phyloP scores from a whole-genome alignment of 2,329 filamentous ascomycete species.

The Cladosporium cucumerinum region DNA sequence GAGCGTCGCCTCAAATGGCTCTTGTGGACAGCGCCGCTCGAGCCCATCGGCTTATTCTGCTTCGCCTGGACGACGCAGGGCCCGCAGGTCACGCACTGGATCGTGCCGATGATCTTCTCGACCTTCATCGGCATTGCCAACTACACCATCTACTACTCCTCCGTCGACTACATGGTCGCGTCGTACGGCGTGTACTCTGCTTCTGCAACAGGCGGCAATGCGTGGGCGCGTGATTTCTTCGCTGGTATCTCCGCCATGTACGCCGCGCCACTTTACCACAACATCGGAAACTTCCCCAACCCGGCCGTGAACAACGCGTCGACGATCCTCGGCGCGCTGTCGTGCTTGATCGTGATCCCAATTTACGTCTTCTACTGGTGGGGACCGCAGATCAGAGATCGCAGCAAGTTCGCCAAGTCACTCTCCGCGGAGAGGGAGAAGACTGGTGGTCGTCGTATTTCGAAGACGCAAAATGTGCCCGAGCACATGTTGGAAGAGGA shows the following conservation, averaged over 20 bases:
- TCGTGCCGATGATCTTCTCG: conserved; percentile 61
- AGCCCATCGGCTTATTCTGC: conserved; percentile 56
- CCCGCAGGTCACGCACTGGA: conserved; percentile 52
- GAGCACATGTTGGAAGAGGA: conserved; percentile 4
- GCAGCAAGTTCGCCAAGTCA: conserved; percentile 49
- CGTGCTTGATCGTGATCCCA: conserved; percentile 49
- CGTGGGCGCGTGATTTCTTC: conserved; percentile 67
- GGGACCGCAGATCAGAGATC: conserved; percentile 48
- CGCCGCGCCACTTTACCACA: conserved; percentile 55
- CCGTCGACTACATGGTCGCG: conserved; percentile 71
- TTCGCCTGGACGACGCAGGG: conserved; percentile 67
- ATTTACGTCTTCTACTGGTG: conserved; percentile 55
- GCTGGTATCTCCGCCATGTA: conserved; percentile 67
- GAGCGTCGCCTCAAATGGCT: conserved; percentile 64
- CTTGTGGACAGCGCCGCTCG: conserved; percentile 52
- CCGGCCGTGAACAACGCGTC: conserved; percentile 48
- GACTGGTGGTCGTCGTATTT: conserved; percentile 21
- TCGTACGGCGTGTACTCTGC: conserved; percentile 68
- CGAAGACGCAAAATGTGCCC: conserved; percentile 8
- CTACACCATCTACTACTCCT: conserved; percentile 69
- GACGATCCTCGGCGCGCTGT: conserved; percentile 50
- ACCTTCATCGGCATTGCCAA: conserved; percentile 68
- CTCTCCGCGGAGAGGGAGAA: conserved; percentile 33
- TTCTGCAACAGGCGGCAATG: conserved; percentile 69
- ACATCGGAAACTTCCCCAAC: conserved; percentile 38